Percentiles rank a stretch among this genome's conserved stretches.
Conservation (phyloP, 2,329 filamentous ascomycete genomes). For the Epichloe elymi region DNA sequence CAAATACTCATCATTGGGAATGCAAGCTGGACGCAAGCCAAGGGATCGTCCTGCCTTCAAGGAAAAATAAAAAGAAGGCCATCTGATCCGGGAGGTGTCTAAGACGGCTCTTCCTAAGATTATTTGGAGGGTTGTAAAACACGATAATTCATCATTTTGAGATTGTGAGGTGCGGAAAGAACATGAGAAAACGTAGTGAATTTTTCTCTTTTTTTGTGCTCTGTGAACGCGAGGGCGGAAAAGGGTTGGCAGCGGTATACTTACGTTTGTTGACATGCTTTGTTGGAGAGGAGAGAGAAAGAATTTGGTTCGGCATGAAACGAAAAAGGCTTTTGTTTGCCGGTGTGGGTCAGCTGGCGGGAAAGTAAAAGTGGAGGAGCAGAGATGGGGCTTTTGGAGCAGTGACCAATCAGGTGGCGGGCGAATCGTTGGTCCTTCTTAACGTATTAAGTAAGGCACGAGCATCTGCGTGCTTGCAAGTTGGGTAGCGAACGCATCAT, state of each 20-base stretch:
- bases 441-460: not conserved
- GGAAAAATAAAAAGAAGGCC: slow-evolving; percentile 1
- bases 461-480: not conserved
- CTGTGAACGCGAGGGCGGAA: too few species aligned
- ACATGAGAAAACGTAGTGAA: not conserved
- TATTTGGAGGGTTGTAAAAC: slow-evolving; percentile 23
- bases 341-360: not conserved
- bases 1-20: slow-evolving; percentile 4
- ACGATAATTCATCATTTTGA: slow-evolving; percentile 27
- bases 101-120: slow-evolving; percentile 35
- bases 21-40: slow-evolving; percentile 6
- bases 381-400: not conserved
- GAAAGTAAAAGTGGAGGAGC: not conserved
- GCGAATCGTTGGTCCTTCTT: not conserved
- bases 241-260: not conserved
- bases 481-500: not conserved
- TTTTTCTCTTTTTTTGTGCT: not conserved
- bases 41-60: slow-evolving; percentile 6
- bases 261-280: not conserved
- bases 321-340: not conserved
- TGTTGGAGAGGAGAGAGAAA: not conserved
- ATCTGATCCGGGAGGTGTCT: slow-evolving; percentile 21
- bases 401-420: not conserved
- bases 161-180: slow-evolving; percentile 1
- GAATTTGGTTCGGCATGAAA: not conserved